A percentile compares a stretch with the other conserved stretches of the same genome.
These are phyloP conservation scores for Acanthamoeba healyi DNA, from an alignment of 208 protist genomes.

Conservation along the genomic window DNA sequence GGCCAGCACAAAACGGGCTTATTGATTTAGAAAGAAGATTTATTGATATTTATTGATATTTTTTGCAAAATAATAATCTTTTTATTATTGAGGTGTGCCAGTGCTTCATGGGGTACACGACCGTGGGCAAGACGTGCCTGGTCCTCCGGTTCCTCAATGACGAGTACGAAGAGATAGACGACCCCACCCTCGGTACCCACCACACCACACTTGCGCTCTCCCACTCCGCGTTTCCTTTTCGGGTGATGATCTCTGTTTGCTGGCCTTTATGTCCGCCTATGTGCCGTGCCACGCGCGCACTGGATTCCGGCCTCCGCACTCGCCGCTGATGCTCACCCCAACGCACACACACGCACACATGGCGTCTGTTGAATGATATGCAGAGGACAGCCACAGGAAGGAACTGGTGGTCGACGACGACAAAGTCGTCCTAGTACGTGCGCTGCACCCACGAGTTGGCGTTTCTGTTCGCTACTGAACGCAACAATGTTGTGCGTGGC, in stretches of 20 bases:
- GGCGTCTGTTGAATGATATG: too few species aligned
- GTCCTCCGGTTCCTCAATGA: slow-evolving; percentile 64
- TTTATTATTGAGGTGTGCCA: neutral
- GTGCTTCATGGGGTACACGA: slow-evolving; percentile 63
- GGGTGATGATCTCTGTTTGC: too few species aligned
- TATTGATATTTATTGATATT: neutral
- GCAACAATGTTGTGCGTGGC: neutral
- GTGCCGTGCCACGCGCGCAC: too few species aligned
- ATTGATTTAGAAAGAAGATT: too few species aligned
- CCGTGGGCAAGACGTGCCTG: slow-evolving; percentile 62
- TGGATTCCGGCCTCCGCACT: neutral
- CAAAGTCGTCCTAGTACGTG: neutral
- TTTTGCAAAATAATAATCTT: neutral
- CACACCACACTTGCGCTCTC: neutral
- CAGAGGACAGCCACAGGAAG: slow-evolving; percentile 62
- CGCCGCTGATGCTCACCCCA: neutral
- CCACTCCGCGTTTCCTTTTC: neutral
- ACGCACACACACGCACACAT: too few species aligned
- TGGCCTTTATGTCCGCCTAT: too few species aligned
- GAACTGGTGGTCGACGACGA: slow-evolving; percentile 15
- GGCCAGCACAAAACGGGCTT: neutral
- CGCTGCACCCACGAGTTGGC: neutral
- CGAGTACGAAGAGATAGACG: slow-evolving; percentile 68
- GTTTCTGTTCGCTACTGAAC: neutral
- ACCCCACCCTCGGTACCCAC: slow-evolving; percentile 35